These are phyloP conservation scores for Plasmodium vivax DNA, from an alignment of 169 alveolate genomes.

Conservation along the genomic window DNA sequence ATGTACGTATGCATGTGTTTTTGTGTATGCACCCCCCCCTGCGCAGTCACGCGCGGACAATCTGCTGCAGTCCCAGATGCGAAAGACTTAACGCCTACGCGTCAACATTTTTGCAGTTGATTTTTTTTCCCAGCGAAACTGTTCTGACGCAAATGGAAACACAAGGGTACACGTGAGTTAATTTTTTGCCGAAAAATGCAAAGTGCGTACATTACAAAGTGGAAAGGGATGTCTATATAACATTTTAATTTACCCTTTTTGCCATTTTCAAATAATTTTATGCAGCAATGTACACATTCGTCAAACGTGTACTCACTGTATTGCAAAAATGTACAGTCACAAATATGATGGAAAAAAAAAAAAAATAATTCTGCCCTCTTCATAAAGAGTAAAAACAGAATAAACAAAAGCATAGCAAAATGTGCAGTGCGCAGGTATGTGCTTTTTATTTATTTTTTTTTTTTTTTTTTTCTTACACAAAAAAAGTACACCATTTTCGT, in stretches of 20 bases:
- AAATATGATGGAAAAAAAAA: neutral
- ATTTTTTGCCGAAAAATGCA: neutral
- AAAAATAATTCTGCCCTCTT: neutral
- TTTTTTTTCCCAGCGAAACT: neutral
- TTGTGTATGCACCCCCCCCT: neutral
- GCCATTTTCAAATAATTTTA: neutral
- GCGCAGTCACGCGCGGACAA: neutral
- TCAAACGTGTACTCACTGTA: neutral
- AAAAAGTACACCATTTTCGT: neutral
- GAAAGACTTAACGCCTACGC: neutral
- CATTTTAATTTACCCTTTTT: neutral
- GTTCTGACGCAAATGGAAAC: neutral
- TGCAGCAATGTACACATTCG: neutral
- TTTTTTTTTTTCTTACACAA: neutral
- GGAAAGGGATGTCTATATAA: conserved; percentile 1
- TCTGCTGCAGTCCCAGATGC: neutral
- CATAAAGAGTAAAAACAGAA: neutral
- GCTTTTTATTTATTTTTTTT: neutral
- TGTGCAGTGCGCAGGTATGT: neutral
- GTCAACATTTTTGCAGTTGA: neutral
- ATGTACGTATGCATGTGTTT: neutral
- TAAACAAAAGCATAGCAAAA: neutral
- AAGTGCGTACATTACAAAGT: neutral
- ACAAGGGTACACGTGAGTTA: neutral
- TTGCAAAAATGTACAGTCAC: neutral